phyloP scores from a whole-genome alignment of 192 early-diverging fungal species.

The Jimgerdemannia flammicorona region DNA sequence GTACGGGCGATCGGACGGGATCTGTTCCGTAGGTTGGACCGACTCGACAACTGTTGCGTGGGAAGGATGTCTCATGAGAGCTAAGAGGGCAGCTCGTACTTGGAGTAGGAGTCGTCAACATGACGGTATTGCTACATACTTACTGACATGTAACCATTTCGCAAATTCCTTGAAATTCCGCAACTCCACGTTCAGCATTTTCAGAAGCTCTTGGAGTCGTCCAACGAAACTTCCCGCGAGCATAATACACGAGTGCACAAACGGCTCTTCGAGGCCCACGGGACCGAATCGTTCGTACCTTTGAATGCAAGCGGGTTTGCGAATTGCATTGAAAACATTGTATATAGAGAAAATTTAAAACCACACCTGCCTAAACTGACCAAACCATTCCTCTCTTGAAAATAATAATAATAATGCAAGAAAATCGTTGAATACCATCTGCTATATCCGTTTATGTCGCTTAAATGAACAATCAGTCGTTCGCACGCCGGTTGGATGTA shows the following conservation, averaged over 20 bases:
- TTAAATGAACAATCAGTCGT: slow-evolving; percentile 8
- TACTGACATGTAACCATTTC: slow-evolving; percentile 4
- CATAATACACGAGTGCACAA: not conserved
- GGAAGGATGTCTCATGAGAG: not conserved
- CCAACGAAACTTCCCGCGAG: slow-evolving; percentile 3
- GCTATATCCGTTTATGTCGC: slow-evolving; percentile 16
- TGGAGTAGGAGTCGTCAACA: too few species aligned
- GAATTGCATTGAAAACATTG: not conserved
- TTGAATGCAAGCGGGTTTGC: not conserved
- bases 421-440: slow-evolving; percentile 3
- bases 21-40: not conserved
- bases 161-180: not conserved
- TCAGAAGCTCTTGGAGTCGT: not conserved
- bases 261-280: slow-evolving; percentile 1
- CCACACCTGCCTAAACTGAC: too few species aligned
- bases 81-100: not conserved
- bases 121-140: not conserved
- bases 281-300: slow-evolving; percentile 17
- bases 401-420: too few species aligned
- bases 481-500: slow-evolving; percentile 19
- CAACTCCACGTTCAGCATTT: not conserved
- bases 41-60: not conserved
- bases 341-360: not conserved
- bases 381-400: too few species aligned
- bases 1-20: slow-evolving; percentile 1